Evolutionary conservation across 768 basidiomycete species (phyloP).

Genomic region (Lyophyllum shimeji): DNA sequence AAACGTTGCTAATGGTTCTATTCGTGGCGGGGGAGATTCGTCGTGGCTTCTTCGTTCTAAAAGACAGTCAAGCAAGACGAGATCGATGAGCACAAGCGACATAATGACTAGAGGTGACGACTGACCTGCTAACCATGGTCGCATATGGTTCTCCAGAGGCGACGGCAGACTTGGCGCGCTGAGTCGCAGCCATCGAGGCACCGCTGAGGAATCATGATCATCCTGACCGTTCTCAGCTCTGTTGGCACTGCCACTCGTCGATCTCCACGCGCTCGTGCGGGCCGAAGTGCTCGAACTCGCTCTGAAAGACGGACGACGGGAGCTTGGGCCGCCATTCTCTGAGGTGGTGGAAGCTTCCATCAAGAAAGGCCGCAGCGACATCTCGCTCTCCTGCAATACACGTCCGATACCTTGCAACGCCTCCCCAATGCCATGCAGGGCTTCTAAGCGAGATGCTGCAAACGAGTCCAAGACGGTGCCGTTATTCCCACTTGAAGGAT

Average conservation of each 20-base stretch:
- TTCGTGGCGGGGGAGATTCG: background rate
- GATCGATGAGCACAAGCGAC: background rate
- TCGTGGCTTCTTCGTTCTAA: background rate
- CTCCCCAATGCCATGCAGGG: constrained; percentile 8
- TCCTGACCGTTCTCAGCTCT: background rate
- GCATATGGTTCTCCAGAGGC: constrained; percentile 7
- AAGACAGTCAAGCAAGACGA: background rate
- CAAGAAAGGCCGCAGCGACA: constrained; percentile 8
- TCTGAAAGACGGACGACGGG: background rate
- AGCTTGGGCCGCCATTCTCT: background rate
- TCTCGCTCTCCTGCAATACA: constrained; percentile 14
- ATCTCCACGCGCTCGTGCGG: constrained; percentile 9
- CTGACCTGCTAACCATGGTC: constrained; percentile 2
- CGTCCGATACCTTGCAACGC: constrained; percentile 14
- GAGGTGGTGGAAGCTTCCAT: background rate
- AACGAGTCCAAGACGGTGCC: constrained; percentile 2
- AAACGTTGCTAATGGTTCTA: background rate
- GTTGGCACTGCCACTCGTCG: background rate
- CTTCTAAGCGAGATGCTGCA: constrained; percentile 7
- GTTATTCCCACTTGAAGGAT: background rate
- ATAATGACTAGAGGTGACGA: background rate
- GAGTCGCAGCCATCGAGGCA: constrained; percentile 3
- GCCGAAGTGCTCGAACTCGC: background rate
- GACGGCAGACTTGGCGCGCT: constrained; percentile 2
- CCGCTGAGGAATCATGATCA: background rate